Base-by-base conservation (phyloP, 805 yeast genomes). In the Kurtzmaniella fragi region DNA sequence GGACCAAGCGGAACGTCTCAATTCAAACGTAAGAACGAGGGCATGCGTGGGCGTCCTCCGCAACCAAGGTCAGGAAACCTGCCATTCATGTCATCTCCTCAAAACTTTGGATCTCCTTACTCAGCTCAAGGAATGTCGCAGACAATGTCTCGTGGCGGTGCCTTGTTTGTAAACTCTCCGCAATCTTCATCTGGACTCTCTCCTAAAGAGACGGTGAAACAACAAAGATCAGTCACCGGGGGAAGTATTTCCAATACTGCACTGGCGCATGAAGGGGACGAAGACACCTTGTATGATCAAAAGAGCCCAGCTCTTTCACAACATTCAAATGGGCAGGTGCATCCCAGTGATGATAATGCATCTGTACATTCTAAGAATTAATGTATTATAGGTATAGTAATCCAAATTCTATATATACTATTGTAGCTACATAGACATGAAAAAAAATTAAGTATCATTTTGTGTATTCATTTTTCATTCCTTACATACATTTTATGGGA, bases 161-260 rank as follows among this genome's bases (percentile, higher is more conserved):
- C 47, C 29, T 43, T 45, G 27, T 43, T 42, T 16, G 49, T 42
- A 28, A 52, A 54, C 37, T 54, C 60, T 14, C 60, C 62, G 5
- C 61, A 48, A 41, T 54, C 62, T 5, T 46, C 56, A 1, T 62
- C 47, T 39, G 58, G 56, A 1, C 43, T 55, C 31, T 61, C 67
- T 5, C 68, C 67, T 1, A 59, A 54, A 31, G 63, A 61, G 25
- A 43, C 50, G 17, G 43, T 46, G 17, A 54, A 55, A 28, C 57
- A 47, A 39, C 59, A 46, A 41, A 35, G 40, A 32, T 35, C 38
- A 15, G 41, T 42, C 11, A 28, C 20, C 15, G 23, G 37, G n/a
- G 17, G 15, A 17, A 26, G 12, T 15, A 25, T 17, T 5, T 13
- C n/a, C 5, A 15, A 23, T 8, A 14, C n/a, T 28, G 23, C 9